Conservation (phyloP, 805 yeast genomes). For the Starmera quercuum region DNA sequence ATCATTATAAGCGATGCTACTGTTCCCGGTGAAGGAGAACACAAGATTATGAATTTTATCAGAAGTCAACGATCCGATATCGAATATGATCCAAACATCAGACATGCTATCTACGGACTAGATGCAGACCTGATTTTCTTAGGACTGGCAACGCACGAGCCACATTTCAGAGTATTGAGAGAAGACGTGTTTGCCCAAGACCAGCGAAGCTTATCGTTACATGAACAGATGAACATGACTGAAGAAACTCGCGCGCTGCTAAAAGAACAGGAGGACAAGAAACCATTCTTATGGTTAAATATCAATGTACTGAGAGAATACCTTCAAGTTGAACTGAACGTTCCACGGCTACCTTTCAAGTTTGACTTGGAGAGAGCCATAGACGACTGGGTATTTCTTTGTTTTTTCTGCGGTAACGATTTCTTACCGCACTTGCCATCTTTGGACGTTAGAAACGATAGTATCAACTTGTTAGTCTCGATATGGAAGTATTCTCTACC, state of each 20-base stretch:
- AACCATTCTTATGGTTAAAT: constrained; percentile 93
- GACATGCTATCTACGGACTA: constrained; percentile 94
- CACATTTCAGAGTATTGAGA: constrained; percentile 86
- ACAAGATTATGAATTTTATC: constrained; percentile 93
- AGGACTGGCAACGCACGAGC: constrained; percentile 96
- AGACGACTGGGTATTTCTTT: constrained; percentile 98
- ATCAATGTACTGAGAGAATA: constrained; percentile 84
- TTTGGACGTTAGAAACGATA: constrained; percentile 89
- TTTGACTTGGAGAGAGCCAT: constrained; percentile 92
- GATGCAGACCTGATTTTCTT: constrained; percentile 97
- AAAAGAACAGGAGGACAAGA: constrained; percentile 33
- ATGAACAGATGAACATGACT: constrained; percentile 49
- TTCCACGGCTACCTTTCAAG: constrained; percentile 61
- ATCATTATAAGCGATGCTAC: constrained; percentile 92
- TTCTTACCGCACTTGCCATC: constrained; percentile 95
- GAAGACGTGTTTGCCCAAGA: constrained; percentile 91
- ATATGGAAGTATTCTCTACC: constrained; percentile 80
- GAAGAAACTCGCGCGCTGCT: constrained; percentile 42
- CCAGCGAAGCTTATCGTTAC: constrained; percentile 30
- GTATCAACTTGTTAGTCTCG: constrained; percentile 71
- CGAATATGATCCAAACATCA: constrained; percentile 83
- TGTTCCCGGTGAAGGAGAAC: constrained; percentile 99
- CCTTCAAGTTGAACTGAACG: constrained; percentile 68
- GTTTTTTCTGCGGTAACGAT: constrained; percentile 98
- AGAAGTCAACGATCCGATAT: constrained; percentile 85